These are phyloP conservation scores for Ophiostoma sp. DNA, from an alignment of 2,329 filamentous ascomycete genomes.

Conservation along the genomic window DNA sequence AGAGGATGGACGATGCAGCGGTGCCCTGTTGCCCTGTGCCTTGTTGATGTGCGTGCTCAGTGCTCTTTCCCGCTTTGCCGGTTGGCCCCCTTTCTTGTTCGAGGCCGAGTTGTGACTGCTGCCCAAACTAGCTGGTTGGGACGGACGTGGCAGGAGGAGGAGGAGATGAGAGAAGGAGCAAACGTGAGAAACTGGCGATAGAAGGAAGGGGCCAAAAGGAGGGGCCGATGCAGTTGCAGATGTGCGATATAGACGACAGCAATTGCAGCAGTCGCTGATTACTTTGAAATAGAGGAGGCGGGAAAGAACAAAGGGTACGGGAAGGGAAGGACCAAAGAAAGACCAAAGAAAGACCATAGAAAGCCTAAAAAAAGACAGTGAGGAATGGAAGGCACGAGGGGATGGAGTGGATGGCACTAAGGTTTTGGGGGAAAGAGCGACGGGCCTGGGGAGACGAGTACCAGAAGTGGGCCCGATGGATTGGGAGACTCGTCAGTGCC, in stretches of 20 bases:
- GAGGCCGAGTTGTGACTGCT: conserved; percentile 11
- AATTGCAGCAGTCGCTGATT: conserved; percentile 10
- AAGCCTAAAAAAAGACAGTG: neutral
- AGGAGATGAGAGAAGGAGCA: neutral
- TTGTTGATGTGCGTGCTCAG: neutral
- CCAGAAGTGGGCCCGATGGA: neutral
- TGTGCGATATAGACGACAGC: conserved; percentile 13
- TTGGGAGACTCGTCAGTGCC: conserved; percentile 14
- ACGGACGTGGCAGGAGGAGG: conserved; percentile 11
- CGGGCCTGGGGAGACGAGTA: neutral
- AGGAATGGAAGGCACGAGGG: neutral
- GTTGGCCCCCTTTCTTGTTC: conserved; percentile 3
- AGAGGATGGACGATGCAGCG: neutral
- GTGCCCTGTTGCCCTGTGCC: neutral
- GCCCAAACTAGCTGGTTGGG: conserved; percentile 20
- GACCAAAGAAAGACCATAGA: neutral
- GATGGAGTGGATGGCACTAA: conserved; percentile 1
- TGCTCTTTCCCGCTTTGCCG: conserved; percentile 8
- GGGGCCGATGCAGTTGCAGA: conserved; percentile 9
- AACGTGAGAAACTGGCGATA: neutral
- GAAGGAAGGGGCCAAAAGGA: neutral
- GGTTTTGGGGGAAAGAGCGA: neutral
- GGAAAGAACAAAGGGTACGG: neutral
- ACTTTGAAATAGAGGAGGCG: conserved; percentile 9
- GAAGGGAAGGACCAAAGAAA: conserved; percentile 1